These are phyloP conservation scores for Sclerotinia subarctica DNA, from an alignment of 2,329 filamentous ascomycete species.

Conservation along the genomic window DNA sequence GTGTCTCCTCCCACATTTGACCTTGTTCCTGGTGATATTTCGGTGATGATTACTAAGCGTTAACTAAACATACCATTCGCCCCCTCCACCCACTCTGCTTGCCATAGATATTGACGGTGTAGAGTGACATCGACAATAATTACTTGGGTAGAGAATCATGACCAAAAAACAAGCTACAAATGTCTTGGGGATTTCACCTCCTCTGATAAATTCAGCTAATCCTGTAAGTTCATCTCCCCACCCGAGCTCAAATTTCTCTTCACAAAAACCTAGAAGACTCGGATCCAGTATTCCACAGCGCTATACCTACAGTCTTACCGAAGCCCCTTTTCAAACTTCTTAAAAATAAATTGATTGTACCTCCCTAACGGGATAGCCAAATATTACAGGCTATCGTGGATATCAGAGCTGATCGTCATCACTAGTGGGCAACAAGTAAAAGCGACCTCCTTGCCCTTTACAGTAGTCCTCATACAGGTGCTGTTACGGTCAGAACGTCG, in stretches of 20 bases:
- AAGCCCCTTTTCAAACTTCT: not conserved
- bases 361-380: not conserved
- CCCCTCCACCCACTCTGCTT: not conserved
- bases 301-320: not conserved
- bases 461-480: slow-evolving; percentile 60
- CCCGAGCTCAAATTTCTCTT: not conserved
- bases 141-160: not conserved
- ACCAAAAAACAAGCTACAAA: not conserved
- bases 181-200: slow-evolving; percentile 37
- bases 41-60: not conserved
- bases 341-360: not conserved
- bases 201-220: slow-evolving; percentile 70
- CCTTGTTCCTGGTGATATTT: not conserved
- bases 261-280: not conserved
- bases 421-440: slow-evolving; percentile 62
- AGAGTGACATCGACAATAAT: not conserved
- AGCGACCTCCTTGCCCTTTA: slow-evolving; percentile 62
- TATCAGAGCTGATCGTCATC: slow-evolving; percentile 1
- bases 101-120: too few species aligned
- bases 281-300: not conserved
- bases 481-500: slow-evolving; percentile 71
- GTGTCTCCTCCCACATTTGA: too few species aligned
- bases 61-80: not conserved
- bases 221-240: slow-evolving; percentile 41
- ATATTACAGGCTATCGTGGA: not conserved